Evolutionary conservation across 129 eudicot species (phyloP).

Genomic region (Calendula officinalis): DNA sequence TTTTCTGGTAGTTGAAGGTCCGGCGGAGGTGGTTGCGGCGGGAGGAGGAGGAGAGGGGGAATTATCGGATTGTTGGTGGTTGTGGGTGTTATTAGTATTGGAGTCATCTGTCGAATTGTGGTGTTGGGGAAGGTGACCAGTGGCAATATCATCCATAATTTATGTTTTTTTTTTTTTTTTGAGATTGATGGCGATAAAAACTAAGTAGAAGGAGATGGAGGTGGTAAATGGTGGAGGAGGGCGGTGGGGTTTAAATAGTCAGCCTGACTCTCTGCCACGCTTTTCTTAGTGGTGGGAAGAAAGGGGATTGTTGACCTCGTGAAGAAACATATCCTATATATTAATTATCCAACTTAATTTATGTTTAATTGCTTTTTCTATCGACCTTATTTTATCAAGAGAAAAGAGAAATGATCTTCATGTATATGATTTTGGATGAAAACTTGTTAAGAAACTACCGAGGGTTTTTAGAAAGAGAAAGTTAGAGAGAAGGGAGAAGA

Average conservation of each 20-base stretch:
- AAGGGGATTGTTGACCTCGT: constrained; percentile 21
- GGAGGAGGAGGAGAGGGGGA: too few species aligned
- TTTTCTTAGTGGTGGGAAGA: constrained; percentile 29
- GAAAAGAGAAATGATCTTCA: too few species aligned
- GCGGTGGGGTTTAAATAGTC: constrained; percentile 50
- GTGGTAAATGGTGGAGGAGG: constrained; percentile 56
- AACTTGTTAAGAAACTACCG: too few species aligned
- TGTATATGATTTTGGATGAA: too few species aligned
- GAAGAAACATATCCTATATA: constrained; percentile 12
- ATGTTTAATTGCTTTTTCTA: too few species aligned
- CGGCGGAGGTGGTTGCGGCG: constrained; percentile 9
- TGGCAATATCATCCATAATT: too few species aligned
- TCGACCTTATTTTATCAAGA: too few species aligned
- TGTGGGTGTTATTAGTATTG: background rate
- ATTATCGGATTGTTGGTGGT: background rate
- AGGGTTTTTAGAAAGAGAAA: too few species aligned
- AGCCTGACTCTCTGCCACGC: constrained; percentile 15
- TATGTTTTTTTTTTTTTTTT: background rate
- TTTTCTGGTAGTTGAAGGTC: constrained; percentile 18
- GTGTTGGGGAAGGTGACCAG: background rate
- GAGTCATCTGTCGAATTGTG: background rate
- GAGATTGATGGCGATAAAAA: constrained; percentile 20
- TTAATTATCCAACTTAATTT: background rate
- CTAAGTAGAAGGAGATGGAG: constrained; percentile 15
- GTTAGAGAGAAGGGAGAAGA: too few species aligned